Base-by-base conservation (phyloP, 2,329 filamentous ascomycete genomes). In the Cercospora canescens region DNA sequence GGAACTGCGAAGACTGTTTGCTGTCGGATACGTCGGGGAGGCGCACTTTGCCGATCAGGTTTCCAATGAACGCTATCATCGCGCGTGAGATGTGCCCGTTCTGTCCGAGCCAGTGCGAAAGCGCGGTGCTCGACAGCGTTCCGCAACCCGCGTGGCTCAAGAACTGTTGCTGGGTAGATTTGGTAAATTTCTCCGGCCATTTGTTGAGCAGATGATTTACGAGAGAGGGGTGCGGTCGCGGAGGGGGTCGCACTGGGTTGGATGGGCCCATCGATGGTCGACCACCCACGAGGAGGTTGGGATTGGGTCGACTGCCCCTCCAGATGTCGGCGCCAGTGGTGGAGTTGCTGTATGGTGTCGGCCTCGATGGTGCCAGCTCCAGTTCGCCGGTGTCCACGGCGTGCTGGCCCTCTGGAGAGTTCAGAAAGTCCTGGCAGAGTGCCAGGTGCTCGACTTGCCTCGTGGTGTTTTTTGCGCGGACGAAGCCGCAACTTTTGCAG, bases 21-120 rank as follows among this genome's bases (percentile, higher is more conserved):
- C 78, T 77, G 67, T 80, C 76, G 68, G 77, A 71, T 4, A 78
- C 79, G 67, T 80, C 77, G 0, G 87, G 85, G 0, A 91, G 80
- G 5, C 85, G 79, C 52, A 91, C 82, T 69, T 89, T 87, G 35
- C 85, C 81, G 30, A 92, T 84, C 7, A 91, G 78, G n/a, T 83
- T 81, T 8, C 89, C 89, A 24, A 88, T 85, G 71, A 90, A 91
- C 28, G 85, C 83, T 71, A 91, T 85, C 77, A 92, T 91, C 59
- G 86, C 86, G 69, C 91, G 88, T 35, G 89, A 87, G 78, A 92
- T 91, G 66, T 92, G 85, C 8, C 88, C 83, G 77, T 92, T 90
- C 76, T 91, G 90, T 12, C 87, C 86, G 50, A 93, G 86, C 90
- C 90, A 93, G 76, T 84, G 82, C 21, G 85, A 84, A 11, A 92